phyloP scores from a whole-genome alignment of 2,329 filamentous ascomycete species.

The Amylocarpus encephaloides region DNA sequence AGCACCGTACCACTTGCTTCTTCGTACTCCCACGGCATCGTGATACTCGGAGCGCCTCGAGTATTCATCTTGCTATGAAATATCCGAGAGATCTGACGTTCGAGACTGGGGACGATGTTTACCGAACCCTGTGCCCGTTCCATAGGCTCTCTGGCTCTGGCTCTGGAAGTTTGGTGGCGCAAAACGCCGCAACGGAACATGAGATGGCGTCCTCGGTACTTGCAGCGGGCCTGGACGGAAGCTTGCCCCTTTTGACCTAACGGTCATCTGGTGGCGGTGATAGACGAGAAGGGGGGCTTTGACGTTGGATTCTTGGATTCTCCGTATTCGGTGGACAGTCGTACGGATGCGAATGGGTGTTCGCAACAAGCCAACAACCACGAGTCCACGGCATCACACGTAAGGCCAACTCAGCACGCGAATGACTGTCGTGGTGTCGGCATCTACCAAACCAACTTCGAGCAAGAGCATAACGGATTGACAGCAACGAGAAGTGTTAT shows the following conservation, averaged over 20 bases:
- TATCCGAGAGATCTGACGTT: background rate
- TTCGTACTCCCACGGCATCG: background rate
- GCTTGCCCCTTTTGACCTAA: slow-evolving; percentile 1
- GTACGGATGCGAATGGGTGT: background rate
- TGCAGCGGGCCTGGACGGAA: slow-evolving; percentile 4
- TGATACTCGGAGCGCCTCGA: background rate
- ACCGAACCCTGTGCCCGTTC: background rate
- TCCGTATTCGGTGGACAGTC: no score
- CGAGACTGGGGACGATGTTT: background rate
- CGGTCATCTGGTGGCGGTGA: background rate
- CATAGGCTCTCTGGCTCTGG: slow-evolving; percentile 1
- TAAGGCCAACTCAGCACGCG: no score
- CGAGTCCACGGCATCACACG: background rate
- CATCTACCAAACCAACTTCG: background rate
- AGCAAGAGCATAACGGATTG: background rate
- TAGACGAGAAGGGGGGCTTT: background rate
- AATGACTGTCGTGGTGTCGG: background rate
- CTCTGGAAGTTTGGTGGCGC: background rate
- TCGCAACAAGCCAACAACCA: background rate
- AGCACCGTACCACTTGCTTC: background rate
- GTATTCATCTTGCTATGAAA: background rate
- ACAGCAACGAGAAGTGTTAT: slow-evolving; percentile 1
- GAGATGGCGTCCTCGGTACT: slow-evolving; percentile 6
- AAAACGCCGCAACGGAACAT: slow-evolving; percentile 5
- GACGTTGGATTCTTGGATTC: background rate